phyloP scores from a whole-genome alignment of 352 stramenopile genomes.

The Halophytophthora polymorphica region DNA sequence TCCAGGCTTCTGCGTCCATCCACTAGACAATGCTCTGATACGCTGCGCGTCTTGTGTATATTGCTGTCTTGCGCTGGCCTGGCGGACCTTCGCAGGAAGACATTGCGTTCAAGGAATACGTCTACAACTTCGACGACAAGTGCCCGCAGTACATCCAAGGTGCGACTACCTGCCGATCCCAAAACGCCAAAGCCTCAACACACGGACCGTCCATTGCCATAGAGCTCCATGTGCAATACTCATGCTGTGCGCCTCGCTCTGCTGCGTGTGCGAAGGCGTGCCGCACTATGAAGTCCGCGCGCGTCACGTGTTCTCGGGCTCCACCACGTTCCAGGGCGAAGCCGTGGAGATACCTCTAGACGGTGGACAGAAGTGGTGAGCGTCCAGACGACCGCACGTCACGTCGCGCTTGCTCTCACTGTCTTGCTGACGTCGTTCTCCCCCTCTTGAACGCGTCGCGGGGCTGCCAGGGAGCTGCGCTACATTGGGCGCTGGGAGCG shows the following conservation, averaged over 20 bases:
- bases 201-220: too few relatives aligned
- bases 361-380: constrained; percentile 78
- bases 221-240: too few relatives aligned
- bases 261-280: too few relatives aligned
- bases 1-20: too few relatives aligned
- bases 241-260: too few relatives aligned
- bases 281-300: constrained; percentile 81
- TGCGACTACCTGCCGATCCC: not conserved
- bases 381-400: too few relatives aligned
- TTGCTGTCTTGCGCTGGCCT: too few relatives aligned
- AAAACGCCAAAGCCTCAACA: not conserved
- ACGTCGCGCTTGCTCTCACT: not conserved
- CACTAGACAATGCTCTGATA: too few relatives aligned
- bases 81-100: constrained; percentile 43
- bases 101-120: constrained; percentile 87
- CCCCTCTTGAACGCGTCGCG: not conserved
- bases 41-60: too few relatives aligned
- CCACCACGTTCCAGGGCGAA: constrained; percentile 77
- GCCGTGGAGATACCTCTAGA: constrained; percentile 71
- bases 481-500: constrained; percentile 85
- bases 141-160: constrained; percentile 84
- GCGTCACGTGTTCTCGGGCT: constrained; percentile 79
- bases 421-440: constrained; percentile 3
- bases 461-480: constrained; percentile 54
- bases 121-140: constrained; percentile 89